Evolutionary conservation across 192 early-diverging fungal genomes (phyloP).

Genomic region (Diversispora epigaea): DNA sequence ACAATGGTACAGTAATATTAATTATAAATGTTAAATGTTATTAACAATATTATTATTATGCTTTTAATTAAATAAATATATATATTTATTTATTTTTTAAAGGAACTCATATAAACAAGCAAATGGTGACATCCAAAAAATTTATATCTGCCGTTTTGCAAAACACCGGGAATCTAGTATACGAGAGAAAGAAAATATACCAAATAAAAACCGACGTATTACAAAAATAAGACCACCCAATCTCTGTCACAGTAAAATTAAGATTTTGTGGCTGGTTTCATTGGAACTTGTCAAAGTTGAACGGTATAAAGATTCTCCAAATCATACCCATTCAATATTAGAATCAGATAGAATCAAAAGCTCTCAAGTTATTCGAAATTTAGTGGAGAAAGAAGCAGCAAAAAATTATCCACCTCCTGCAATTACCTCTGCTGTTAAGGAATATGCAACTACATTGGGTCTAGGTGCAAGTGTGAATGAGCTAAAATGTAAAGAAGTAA

Average conservation of each 20-base stretch:
- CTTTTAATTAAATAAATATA: constrained; percentile 7
- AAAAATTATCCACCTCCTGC: no score
- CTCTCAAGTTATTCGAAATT: background rate
- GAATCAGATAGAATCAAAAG: constrained; percentile 4
- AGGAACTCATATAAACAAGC: background rate
- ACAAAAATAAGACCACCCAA: background rate
- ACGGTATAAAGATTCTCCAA: constrained; percentile 9
- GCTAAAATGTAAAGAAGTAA: no score
- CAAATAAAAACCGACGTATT: background rate
- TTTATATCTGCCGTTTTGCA: no score
- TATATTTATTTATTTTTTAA: no score
- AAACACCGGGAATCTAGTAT: background rate
- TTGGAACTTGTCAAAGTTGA: background rate
- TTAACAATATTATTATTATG: background rate
- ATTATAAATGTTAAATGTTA: background rate
- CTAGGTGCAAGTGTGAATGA: no score
- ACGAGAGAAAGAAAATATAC: background rate
- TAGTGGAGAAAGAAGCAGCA: background rate
- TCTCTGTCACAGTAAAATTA: background rate
- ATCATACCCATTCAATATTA: background rate
- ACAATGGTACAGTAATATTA: no score
- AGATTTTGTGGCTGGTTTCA: background rate
- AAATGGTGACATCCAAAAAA: constrained; percentile 1
- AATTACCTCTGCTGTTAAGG: no score
- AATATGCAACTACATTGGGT: no score